Base-by-base conservation (phyloP, 345 rosid genomes). In the Physaria fendleri region DNA sequence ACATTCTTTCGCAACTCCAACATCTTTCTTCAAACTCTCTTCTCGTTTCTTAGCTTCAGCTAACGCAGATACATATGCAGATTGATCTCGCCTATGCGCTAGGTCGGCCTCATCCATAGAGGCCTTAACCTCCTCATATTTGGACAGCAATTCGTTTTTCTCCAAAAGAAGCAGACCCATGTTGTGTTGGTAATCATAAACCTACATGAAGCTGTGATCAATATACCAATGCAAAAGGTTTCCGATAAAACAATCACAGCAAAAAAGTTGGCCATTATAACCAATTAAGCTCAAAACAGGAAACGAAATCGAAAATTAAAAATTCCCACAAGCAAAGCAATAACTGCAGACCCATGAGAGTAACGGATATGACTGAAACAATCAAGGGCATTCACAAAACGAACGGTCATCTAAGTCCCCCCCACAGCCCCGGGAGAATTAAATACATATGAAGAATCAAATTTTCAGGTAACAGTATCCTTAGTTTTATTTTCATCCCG, bases 131-230 rank as follows among this genome's bases (percentile, higher is more conserved):
- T 83, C 85, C 64, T 90, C 97, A 5, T 76, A 72, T 53, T 77
- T 83, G 16, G 82, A 62, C 42, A 66, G 33, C 56, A 83, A 61
- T 69, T 93, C 84, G 64, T 89, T 84, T 43, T 77, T 85, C 62
- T 87, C 97, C 82, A 87, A 33, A 40, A 87, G 59, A 40, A 93
- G 81, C 68, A 93, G 91, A 50, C 97, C 97, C 97, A 93, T 89
- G 40, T 85, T 92, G 74, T 93, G 94, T 76, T 83, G 97, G 71
- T 83, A 84, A 51, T 89, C 97, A 82, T 75, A 87, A 52, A 87
- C 75, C 98, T 92, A 35, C 63, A 78, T 27, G 56, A 34, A 46
- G 25, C 3, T 44, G 11, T 10, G 30, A 62, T 69, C 64, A 54
- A 22, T 52, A 8, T 2, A 37, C 17, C 41, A 37, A 11, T 22